These are phyloP conservation scores for Didymella glomerata DNA, from an alignment of 2,329 filamentous ascomycete species.

Conservation along the genomic window DNA sequence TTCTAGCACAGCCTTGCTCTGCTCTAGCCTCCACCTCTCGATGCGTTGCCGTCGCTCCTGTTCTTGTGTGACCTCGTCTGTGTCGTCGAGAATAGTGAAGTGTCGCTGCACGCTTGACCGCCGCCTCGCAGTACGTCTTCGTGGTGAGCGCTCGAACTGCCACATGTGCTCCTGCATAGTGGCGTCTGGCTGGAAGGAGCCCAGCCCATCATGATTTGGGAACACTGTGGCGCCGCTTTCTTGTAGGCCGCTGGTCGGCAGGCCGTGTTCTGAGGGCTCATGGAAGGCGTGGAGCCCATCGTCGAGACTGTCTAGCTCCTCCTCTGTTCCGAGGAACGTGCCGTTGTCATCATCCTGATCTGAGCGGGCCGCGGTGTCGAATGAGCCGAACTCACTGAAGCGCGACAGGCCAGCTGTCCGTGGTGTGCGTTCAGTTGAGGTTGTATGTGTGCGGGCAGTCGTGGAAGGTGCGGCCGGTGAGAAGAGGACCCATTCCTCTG, in stretches of 20 bases:
- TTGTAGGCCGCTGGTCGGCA: conserved; percentile 58
- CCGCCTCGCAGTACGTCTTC: conserved; percentile 59
- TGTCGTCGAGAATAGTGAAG: conserved; percentile 63
- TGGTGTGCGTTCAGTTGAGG: conserved; percentile 69
- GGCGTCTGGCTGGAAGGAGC: conserved; percentile 76
- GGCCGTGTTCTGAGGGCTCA: conserved; percentile 60
- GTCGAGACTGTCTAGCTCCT: conserved; percentile 91
- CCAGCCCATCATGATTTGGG: conserved; percentile 91
- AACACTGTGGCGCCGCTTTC: conserved; percentile 74
- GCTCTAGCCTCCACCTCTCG: conserved; percentile 90
- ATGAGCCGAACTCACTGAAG: conserved; percentile 81
- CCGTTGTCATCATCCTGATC: conserved; percentile 50
- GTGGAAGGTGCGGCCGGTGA: conserved; percentile 68
- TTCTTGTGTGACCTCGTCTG: conserved; percentile 64
- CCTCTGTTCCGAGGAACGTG: conserved; percentile 59
- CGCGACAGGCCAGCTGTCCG: conserved; percentile 75
- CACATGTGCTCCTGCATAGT: conserved; percentile 84
- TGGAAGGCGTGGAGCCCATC: conserved; percentile 90
- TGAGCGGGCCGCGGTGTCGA: conserved; percentile 73
- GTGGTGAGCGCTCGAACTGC: conserved; percentile 87
- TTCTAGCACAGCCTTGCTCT: conserved; percentile 83
- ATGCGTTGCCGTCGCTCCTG: conserved; percentile 82
- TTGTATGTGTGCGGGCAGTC: conserved; percentile 74
- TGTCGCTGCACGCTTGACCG: conserved; percentile 66
- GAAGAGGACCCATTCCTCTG: conserved; percentile 97